A percentile compares a stretch with the other conserved stretches of the same genome.
These are phyloP conservation scores for Cystofilobasidium capitatum DNA, from an alignment of 768 basidiomycete genomes.

Conservation along the genomic window DNA sequence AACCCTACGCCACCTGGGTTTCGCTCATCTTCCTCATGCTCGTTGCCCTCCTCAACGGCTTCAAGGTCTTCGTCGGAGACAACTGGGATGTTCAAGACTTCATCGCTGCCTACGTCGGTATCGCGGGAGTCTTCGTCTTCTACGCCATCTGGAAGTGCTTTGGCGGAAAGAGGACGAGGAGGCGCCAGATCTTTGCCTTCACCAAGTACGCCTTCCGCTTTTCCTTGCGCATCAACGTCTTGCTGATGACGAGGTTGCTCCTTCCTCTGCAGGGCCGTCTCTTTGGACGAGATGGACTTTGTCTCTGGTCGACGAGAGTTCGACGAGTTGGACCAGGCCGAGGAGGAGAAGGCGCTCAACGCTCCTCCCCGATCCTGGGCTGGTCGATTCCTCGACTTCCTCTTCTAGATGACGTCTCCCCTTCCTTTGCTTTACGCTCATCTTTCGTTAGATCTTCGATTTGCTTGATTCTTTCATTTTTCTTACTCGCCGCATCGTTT, in stretches of 20 bases:
- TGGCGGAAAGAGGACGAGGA: background rate
- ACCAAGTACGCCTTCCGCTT: conserved; percentile 29
- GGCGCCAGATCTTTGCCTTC: conserved; percentile 14
- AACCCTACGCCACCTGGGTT: conserved; percentile 31
- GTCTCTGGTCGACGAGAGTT: conserved; percentile 31
- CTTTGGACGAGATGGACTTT: conserved; percentile 30
- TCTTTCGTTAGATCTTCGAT: too few species aligned
- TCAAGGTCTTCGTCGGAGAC: conserved; percentile 34
- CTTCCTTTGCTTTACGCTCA: too few species aligned
- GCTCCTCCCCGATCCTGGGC: background rate
- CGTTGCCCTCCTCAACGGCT: conserved; percentile 33
- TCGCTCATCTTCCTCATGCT: conserved; percentile 27
- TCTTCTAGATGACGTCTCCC: too few species aligned
- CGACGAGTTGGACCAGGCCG: conserved; percentile 28
- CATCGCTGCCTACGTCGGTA: conserved; percentile 31
- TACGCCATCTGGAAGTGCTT: conserved; percentile 32
- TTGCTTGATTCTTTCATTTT: too few species aligned
- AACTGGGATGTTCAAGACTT: conserved; percentile 31
- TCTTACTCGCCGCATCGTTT: too few species aligned
- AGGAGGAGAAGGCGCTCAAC: conserved; percentile 2
- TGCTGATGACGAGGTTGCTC: background rate
- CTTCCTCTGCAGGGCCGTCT: background rate
- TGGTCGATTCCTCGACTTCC: background rate
- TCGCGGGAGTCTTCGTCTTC: conserved; percentile 30
- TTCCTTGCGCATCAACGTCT: background rate